Evolutionary conservation across 495 filamentous ascomycete genomes (phyloP).

Genomic region (Trypethelium eluteriae): DNA sequence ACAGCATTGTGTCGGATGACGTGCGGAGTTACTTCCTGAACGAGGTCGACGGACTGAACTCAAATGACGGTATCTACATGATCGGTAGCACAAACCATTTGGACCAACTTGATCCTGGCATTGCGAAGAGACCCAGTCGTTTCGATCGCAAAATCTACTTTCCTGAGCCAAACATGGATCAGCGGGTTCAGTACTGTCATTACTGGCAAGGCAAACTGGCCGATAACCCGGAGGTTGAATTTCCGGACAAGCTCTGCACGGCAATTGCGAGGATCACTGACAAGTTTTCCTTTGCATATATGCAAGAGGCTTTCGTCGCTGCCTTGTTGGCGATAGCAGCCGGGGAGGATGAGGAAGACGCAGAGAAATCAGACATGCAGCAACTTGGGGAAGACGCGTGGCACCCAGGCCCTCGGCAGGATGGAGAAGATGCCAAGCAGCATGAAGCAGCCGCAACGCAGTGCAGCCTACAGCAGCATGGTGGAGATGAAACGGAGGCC

Average conservation of each 20-base stretch:
- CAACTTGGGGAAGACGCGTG: not conserved
- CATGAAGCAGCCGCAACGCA: too few species aligned
- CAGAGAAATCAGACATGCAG: slow-evolving; percentile 14
- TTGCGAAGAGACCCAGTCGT: slow-evolving; percentile 35
- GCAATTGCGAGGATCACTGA: slow-evolving; percentile 35
- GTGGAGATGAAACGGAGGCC: too few species aligned
- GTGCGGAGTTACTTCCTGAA: slow-evolving; percentile 39
- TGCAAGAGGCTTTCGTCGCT: slow-evolving; percentile 38
- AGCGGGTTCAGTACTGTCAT: slow-evolving; percentile 32
- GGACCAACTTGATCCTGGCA: slow-evolving; percentile 36
- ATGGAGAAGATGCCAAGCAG: too few species aligned
- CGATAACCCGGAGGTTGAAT: slow-evolving; percentile 34
- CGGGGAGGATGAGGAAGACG: slow-evolving; percentile 14
- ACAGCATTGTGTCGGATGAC: slow-evolving; percentile 33
- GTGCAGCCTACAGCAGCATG: too few species aligned
- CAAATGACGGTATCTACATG: slow-evolving; percentile 41
- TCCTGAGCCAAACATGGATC: slow-evolving; percentile 29
- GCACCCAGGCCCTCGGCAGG: too few species aligned
- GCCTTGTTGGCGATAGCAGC: slow-evolving; percentile 33
- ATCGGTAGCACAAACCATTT: slow-evolving; percentile 39
- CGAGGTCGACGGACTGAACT: slow-evolving; percentile 36
- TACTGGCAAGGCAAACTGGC: slow-evolving; percentile 37
- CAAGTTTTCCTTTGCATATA: slow-evolving; percentile 37
- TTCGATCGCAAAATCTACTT: slow-evolving; percentile 40
- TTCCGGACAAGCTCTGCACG: slow-evolving; percentile 34